Percentiles rank a stretch among this genome's conserved stretches.
Evolutionary conservation across 2,329 filamentous ascomycete genomes (phyloP).

Genomic region (Ceratocystiopsis sp.): DNA sequence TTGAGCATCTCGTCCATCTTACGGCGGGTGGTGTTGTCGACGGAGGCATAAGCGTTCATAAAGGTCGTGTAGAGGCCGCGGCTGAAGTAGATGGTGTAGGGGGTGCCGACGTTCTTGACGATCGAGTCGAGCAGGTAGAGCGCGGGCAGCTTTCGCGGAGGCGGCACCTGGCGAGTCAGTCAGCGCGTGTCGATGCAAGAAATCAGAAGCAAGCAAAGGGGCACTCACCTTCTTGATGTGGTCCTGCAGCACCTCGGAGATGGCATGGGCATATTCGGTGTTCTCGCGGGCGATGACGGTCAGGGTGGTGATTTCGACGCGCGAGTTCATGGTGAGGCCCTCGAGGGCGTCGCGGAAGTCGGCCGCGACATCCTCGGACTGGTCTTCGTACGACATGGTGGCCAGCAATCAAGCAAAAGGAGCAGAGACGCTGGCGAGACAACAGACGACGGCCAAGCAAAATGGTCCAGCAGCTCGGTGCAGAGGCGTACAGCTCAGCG

Average conservation of each 20-base stretch:
- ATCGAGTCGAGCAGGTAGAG: slow-evolving; percentile 96
- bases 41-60: slow-evolving; percentile 88
- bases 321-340: slow-evolving; percentile 78
- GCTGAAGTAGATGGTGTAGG: slow-evolving; percentile 89
- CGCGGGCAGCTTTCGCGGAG: slow-evolving; percentile 81
- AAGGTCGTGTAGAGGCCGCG: slow-evolving; percentile 86
- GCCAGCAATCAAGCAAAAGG: background rate
- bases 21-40: slow-evolving; percentile 64
- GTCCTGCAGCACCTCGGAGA: slow-evolving; percentile 75
- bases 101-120: slow-evolving; percentile 95
- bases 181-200: slow-evolving; percentile 1
- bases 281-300: slow-evolving; percentile 97
- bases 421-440: background rate
- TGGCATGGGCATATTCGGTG: slow-evolving; percentile 85
- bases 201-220: slow-evolving; percentile 18
- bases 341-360: slow-evolving; percentile 90
- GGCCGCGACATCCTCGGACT: slow-evolving; percentile 71
- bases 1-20: slow-evolving; percentile 96
- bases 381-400: slow-evolving; percentile 32
- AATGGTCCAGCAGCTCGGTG: background rate
- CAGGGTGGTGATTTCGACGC: slow-evolving; percentile 91
- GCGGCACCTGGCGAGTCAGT: slow-evolving; percentile 48
- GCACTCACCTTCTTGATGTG: slow-evolving; percentile 85
- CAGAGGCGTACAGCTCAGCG: too few species aligned
- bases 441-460: background rate